Percentiles rank a stretch among this genome's conserved stretches.
These are phyloP conservation scores for Macrophomina tecta DNA, from an alignment of 2,329 filamentous ascomycete genomes.

Conservation along the genomic window DNA sequence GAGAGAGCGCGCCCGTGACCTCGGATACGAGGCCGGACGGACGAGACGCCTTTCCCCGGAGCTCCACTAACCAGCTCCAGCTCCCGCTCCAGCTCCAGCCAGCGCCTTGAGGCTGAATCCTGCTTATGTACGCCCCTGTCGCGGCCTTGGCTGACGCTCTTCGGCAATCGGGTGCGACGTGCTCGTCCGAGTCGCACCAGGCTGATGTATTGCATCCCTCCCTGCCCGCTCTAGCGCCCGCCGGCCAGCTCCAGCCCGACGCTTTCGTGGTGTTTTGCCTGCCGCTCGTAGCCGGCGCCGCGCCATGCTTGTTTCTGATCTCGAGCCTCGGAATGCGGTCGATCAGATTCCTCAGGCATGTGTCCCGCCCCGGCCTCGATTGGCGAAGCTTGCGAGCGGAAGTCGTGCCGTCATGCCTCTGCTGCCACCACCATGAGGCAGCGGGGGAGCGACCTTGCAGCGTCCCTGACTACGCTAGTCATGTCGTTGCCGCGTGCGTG, in stretches of 20 bases:
- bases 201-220: too few relatives aligned
- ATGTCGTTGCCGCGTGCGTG: not conserved
- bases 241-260: too few relatives aligned
- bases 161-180: not conserved
- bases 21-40: not conserved
- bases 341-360: too few relatives aligned
- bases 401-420: not conserved
- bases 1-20: not conserved
- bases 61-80: not conserved
- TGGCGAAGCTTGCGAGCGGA: not conserved
- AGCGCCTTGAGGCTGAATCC: slow-evolving; percentile 12
- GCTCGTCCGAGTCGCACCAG: too few relatives aligned
- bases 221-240: too few relatives aligned
- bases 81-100: too few relatives aligned
- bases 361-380: not conserved
- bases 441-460: slow-evolving; percentile 22
- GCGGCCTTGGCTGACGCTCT: slow-evolving; percentile 25
- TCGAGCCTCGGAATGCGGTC: too few relatives aligned
- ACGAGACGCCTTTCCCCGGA: not conserved
- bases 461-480: slow-evolving; percentile 22
- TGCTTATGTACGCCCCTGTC: not conserved
- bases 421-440: not conserved
- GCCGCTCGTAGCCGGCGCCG: too few relatives aligned
- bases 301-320: too few relatives aligned
- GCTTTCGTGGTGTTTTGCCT: too few relatives aligned